Base-by-base conservation (phyloP, 2,329 filamentous ascomycete genomes). In the Stemphylium lycopersici region DNA sequence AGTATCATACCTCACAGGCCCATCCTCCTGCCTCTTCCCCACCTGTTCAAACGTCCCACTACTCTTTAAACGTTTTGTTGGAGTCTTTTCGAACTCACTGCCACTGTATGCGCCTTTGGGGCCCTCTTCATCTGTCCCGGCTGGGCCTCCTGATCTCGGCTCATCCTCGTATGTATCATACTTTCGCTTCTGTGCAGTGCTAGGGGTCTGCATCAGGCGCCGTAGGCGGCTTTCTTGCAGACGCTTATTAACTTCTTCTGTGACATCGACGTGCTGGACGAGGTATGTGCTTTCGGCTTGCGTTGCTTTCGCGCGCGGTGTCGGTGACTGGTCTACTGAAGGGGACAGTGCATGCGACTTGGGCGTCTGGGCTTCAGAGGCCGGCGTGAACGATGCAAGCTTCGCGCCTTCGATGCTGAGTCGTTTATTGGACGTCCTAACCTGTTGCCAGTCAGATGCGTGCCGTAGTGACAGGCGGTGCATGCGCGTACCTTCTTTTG, bases 141-240 rank as follows among this genome's bases (percentile, higher is more conserved):
- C 56, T 3, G 58, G 53, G 20, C 55, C 63, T 10, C 58, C 67
- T 52, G 62, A 58, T 13, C 37, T 58, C 3, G 58, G 53, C 10
- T 62, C 62, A n/a, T 65, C 62, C 29, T 67, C 69, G 18, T 68
- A 63, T 3, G 59, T 62, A 42, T 69, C 56, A 44, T 62, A 68
- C 55, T 73, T 73, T 36, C 71, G 67, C 52, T 73, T 73, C 43
- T 71, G 68, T n/a, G 70, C 61, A 12, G 69, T 73, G 34, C 64
- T 67, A 4, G 69, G 70, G 31, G 67, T 63, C 29, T 69, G 68
- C 68, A 71, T 71, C 32, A 72, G 54, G 32, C 69, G 64, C 13
- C 68, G 65, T 44, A 73, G 41, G 29, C 70, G 62, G 40, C 61
- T 70, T 43, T 71, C 68, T 18, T 62, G 66, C 31, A 74, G 49